Percentiles rank a stretch among this genome's conserved stretches.
Evolutionary conservation across 345 rosid species (phyloP).

Genomic region (Gossypium australe): DNA sequence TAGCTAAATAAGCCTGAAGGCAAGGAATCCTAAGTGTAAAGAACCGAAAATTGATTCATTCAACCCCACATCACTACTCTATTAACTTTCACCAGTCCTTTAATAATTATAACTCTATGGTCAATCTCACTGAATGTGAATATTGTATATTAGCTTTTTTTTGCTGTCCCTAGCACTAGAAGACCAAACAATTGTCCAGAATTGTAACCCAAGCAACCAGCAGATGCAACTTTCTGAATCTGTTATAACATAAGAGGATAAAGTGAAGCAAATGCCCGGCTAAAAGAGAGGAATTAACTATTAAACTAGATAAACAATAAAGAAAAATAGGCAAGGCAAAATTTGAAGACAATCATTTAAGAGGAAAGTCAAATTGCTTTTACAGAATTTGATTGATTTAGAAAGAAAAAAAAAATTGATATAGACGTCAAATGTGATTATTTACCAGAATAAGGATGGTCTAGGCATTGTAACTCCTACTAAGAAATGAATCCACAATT

Average conservation of each 20-base stretch:
- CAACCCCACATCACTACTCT: not conserved
- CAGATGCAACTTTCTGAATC: not conserved
- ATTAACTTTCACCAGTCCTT: not conserved
- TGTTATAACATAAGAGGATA: not conserved
- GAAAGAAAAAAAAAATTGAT: not conserved
- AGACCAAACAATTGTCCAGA: not conserved
- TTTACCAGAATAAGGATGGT: slow-evolving; percentile 4
- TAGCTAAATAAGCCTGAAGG: not conserved
- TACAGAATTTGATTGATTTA: not conserved
- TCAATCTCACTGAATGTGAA: not conserved
- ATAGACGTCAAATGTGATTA: not conserved
- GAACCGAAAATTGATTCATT: not conserved
- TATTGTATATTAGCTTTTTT: not conserved
- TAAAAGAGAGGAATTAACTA: not conserved
- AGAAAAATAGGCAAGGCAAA: not conserved
- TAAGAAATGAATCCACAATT: not conserved
- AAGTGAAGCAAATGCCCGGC: not conserved
- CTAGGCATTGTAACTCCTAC: not conserved
- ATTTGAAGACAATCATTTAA: not conserved
- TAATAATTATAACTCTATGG: not conserved
- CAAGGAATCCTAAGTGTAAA: not conserved
- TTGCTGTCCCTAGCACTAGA: not conserved
- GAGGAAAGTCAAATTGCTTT: not conserved
- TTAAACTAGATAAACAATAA: not conserved
- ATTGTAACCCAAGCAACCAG: not conserved